A percentile compares a stretch with the other conserved stretches of the same genome.
Evolutionary conservation across 2,329 filamentous ascomycete genomes (phyloP).

Genomic region (Balansia obtecta): DNA sequence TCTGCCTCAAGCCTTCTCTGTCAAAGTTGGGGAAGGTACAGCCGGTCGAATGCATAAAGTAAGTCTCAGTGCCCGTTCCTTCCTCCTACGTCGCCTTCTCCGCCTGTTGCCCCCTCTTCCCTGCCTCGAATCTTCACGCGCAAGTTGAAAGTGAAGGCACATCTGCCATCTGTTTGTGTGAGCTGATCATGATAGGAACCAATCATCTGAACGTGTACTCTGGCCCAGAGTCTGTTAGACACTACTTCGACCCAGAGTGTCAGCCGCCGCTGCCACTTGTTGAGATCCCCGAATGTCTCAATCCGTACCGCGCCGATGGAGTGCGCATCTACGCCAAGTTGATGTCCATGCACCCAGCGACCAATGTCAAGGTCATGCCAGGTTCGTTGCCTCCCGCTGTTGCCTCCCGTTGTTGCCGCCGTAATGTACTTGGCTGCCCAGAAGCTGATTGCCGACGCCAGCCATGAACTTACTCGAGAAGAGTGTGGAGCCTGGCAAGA

Average conservation of each 20-base stretch:
- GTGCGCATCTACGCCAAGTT: conserved; percentile 53
- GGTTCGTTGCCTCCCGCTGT: background rate
- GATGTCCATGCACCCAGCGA: conserved; percentile 48
- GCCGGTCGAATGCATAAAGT: background rate
- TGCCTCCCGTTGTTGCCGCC: no score
- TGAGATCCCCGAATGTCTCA: conserved; percentile 43
- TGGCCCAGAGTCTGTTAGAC: conserved; percentile 39
- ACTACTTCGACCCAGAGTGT: conserved; percentile 46
- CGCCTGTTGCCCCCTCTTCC: background rate
- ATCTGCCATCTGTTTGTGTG: background rate
- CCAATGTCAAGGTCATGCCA: conserved; percentile 51
- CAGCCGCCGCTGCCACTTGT: conserved; percentile 46
- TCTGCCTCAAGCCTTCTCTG: background rate
- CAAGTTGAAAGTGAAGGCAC: background rate
- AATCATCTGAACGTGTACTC: conserved; percentile 38
- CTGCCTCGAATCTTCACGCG: background rate
- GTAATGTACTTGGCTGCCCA: background rate
- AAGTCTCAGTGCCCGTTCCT: background rate
- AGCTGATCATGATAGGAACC: conserved; percentile 13
- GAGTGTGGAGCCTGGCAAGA: conserved; percentile 28
- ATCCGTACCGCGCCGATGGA: conserved; percentile 42
- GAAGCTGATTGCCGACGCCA: conserved; percentile 3
- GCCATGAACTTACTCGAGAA: conserved; percentile 37
- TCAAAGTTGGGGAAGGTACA: background rate
- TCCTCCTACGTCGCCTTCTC: background rate